Conservation (phyloP, 768 basidiomycete species). For the Thelephora aurantiotincta region DNA sequence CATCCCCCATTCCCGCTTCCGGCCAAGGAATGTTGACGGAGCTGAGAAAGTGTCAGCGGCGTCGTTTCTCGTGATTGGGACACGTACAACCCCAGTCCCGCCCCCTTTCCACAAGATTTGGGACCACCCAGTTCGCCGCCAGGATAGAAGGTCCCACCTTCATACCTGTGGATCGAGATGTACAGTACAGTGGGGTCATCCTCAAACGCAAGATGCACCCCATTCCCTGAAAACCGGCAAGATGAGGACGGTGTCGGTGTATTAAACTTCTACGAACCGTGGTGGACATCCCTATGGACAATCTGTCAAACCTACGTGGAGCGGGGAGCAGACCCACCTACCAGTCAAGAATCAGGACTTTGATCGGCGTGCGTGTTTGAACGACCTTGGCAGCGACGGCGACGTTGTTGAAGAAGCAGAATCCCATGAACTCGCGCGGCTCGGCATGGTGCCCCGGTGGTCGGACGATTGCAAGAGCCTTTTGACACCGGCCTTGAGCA, state of each 20-base stretch:
- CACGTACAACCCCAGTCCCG: slow-evolving; percentile 61
- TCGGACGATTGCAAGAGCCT: slow-evolving; percentile 82
- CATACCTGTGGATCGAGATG: slow-evolving; percentile 88
- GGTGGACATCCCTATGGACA: slow-evolving; percentile 71
- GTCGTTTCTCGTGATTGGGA: slow-evolving; percentile 16
- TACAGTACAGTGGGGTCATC: slow-evolving; percentile 82
- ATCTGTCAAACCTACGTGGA: slow-evolving; percentile 3
- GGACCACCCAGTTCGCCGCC: slow-evolving; percentile 74
- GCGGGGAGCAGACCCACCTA: slow-evolving; percentile 21
- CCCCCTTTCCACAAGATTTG: slow-evolving; percentile 68
- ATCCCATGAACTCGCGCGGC: slow-evolving; percentile 91
- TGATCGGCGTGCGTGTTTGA: slow-evolving; percentile 51
- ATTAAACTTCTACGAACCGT: slow-evolving; percentile 27
- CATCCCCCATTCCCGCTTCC: slow-evolving; percentile 70
- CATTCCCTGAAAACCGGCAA: slow-evolving; percentile 47
- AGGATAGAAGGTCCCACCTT: slow-evolving; percentile 80
- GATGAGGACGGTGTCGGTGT: neutral
- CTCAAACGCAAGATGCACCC: slow-evolving; percentile 86
- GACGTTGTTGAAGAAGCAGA: slow-evolving; percentile 96
- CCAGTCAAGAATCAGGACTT: slow-evolving; percentile 90
- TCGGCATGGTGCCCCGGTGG: slow-evolving; percentile 96
- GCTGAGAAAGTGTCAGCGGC: slow-evolving; percentile 24
- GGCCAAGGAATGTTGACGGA: slow-evolving; percentile 94
- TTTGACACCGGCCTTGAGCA: slow-evolving; percentile 58
- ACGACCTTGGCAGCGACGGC: slow-evolving; percentile 77